Conservation (phyloP, 2,329 filamentous ascomycete genomes). For the Knoxdaviesia capensis region DNA sequence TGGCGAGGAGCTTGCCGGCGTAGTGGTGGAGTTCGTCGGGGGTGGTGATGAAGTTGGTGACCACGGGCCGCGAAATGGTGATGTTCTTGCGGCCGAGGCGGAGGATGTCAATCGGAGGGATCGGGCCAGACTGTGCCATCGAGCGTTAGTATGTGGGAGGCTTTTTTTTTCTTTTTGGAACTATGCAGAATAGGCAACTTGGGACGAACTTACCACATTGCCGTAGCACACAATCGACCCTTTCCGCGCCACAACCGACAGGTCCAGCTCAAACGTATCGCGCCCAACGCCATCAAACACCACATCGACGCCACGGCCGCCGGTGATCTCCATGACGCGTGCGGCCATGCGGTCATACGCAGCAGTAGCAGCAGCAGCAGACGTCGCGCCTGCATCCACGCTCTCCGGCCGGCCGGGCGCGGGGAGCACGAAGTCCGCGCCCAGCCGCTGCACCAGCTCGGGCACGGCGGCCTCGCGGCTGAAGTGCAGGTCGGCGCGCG, state of each 20-base stretch:
- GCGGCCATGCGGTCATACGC: constrained; percentile 30
- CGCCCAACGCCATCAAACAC: constrained; percentile 80
- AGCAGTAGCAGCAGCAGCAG: constrained; percentile 6
- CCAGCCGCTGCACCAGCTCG: constrained; percentile 48
- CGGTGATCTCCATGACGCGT: constrained; percentile 49
- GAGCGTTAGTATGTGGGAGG: constrained; percentile 7
- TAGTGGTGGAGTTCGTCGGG: constrained; percentile 55
- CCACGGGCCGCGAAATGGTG: constrained; percentile 52
- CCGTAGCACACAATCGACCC: constrained; percentile 63
- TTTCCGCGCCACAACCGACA: constrained; percentile 58
- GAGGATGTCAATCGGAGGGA: constrained; percentile 41
- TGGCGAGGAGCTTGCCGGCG: constrained; percentile 48
- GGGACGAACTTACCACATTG: constrained; percentile 39
- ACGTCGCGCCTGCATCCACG: too few relatives aligned
- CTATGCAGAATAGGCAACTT: not conserved
- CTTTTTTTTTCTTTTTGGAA: not conserved
- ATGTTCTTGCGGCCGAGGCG: constrained; percentile 54
- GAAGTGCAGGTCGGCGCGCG: too few relatives aligned
- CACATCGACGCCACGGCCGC: constrained; percentile 49
- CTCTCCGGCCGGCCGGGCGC: constrained; percentile 28
- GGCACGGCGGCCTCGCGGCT: too few relatives aligned
- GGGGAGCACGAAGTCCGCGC: constrained; percentile 46
- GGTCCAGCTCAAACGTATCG: constrained; percentile 59
- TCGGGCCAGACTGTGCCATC: constrained; percentile 35
- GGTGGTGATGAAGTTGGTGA: constrained; percentile 51